These are phyloP conservation scores for Candida taoyuanica DNA, from an alignment of 805 yeast species.

Conservation along the genomic window DNA sequence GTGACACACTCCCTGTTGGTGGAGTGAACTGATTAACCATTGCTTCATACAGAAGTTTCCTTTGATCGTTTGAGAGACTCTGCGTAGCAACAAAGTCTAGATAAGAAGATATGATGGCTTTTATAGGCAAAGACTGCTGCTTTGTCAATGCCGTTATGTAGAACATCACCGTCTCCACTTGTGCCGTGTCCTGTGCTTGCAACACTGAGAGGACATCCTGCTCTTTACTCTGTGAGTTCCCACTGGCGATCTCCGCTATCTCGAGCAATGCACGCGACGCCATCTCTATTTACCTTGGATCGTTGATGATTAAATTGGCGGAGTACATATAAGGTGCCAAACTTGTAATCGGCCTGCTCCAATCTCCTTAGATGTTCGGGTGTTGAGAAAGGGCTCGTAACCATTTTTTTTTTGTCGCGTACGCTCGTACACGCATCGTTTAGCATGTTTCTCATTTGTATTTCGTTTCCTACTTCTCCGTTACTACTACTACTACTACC, in stretches of 20 bases:
- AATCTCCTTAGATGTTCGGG: no score
- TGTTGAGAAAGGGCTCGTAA: conserved; percentile 1
- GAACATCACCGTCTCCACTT: conserved; percentile 6
- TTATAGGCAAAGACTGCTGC: conserved; percentile 21
- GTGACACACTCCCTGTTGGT: conserved; percentile 16
- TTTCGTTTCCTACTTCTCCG: neutral
- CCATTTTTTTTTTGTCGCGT: no score
- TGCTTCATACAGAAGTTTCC: conserved; percentile 8
- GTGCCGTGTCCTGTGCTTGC: neutral
- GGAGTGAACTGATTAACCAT: conserved; percentile 17
- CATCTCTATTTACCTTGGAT: conserved; percentile 5
- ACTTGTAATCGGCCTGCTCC: no score
- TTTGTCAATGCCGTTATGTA: conserved; percentile 16
- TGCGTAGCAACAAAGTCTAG: conserved; percentile 4
- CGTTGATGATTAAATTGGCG: no score
- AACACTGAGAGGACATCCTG: conserved; percentile 12
- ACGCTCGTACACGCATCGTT: conserved; percentile 3
- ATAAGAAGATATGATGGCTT: conserved; percentile 11
- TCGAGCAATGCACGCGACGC: conserved; percentile 14
- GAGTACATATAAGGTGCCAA: no score
- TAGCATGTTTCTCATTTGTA: neutral
- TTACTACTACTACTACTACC: neutral
- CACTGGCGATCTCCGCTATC: conserved; percentile 15
- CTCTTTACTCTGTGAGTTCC: conserved; percentile 12
- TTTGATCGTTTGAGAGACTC: neutral